Evolutionary conservation across 495 filamentous ascomycete species (phyloP).

Genomic region (Daldinia loculata): DNA sequence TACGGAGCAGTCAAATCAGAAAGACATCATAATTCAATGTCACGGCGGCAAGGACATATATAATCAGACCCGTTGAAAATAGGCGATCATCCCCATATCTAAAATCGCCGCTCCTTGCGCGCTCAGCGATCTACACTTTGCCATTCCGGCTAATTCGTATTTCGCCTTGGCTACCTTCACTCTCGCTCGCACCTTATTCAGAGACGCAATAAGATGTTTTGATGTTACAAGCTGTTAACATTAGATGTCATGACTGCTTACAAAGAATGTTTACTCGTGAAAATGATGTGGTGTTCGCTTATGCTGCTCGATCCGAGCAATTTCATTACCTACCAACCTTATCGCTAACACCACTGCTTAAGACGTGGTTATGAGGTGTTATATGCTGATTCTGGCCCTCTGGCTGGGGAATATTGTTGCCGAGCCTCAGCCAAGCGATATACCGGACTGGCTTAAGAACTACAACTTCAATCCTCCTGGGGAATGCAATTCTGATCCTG

Average conservation of each 20-base stretch:
- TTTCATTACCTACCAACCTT: background rate
- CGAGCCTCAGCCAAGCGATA: conserved; percentile 10
- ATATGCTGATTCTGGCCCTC: conserved; percentile 10
- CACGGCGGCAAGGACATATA: background rate
- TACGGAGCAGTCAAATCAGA: background rate
- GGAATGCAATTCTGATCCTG: conserved; percentile 36
- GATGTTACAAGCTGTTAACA: conserved; percentile 34
- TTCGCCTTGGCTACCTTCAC: conserved; percentile 30
- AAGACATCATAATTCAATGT: background rate
- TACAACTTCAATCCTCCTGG: conserved; percentile 31
- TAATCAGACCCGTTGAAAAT: background rate
- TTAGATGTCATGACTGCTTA: conserved; percentile 4
- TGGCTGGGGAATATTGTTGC: background rate
- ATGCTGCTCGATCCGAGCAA: background rate
- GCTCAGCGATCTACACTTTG: conserved; percentile 38
- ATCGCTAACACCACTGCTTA: background rate
- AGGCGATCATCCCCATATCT: conserved; percentile 10
- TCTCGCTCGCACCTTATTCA: conserved; percentile 1
- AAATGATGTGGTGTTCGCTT: conserved; percentile 8
- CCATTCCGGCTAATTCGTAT: conserved; percentile 36
- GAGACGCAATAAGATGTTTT: conserved; percentile 2
- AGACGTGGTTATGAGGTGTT: conserved; percentile 15
- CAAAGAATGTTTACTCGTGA: conserved; percentile 2
- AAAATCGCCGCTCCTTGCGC: background rate
- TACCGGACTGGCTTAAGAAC: conserved; percentile 31